Evolutionary conservation across 2,329 filamentous ascomycete species (phyloP).

Genomic region (Sphaceloma murrayae): DNA sequence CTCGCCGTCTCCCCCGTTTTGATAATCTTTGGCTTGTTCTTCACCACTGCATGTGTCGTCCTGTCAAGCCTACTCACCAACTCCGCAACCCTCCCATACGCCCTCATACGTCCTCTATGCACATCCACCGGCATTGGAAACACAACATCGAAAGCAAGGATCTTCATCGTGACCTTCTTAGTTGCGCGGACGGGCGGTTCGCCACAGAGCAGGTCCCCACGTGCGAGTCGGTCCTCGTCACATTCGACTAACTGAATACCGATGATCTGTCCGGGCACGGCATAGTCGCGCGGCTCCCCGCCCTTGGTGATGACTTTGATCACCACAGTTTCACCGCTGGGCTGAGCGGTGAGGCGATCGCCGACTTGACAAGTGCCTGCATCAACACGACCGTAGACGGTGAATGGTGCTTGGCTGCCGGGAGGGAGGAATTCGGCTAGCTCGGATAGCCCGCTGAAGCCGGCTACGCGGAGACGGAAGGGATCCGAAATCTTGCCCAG

Average conservation of each 20-base stretch:
- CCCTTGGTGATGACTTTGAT: constrained; percentile 76
- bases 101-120: constrained; percentile 73
- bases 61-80: constrained; percentile 72
- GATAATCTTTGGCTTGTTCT: constrained; percentile 78
- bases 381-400: constrained; percentile 77
- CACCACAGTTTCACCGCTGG: constrained; percentile 68
- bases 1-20: constrained; percentile 70
- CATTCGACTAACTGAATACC: constrained; percentile 77
- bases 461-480: constrained; percentile 74
- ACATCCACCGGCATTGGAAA: constrained; percentile 85
- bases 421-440: constrained; percentile 7
- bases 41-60: constrained; percentile 59
- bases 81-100: constrained; percentile 61
- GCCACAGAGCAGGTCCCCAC: constrained; percentile 76
- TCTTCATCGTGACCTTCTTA: constrained; percentile 68
- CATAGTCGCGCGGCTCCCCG: constrained; percentile 68
- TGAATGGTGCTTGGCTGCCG: constrained; percentile 37
- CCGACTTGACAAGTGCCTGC: constrained; percentile 75
- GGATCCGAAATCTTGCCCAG: constrained; percentile 62
- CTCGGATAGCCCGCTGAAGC: constrained; percentile 58
- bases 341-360: constrained; percentile 69
- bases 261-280: constrained; percentile 82
- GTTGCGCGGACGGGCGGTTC: constrained; percentile 56
- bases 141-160: constrained; percentile 80
- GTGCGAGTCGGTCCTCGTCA: constrained; percentile 60